Evolutionary conservation across 306 rosid genomes (phyloP).

Genomic region (Hippophae tibetana): DNA sequence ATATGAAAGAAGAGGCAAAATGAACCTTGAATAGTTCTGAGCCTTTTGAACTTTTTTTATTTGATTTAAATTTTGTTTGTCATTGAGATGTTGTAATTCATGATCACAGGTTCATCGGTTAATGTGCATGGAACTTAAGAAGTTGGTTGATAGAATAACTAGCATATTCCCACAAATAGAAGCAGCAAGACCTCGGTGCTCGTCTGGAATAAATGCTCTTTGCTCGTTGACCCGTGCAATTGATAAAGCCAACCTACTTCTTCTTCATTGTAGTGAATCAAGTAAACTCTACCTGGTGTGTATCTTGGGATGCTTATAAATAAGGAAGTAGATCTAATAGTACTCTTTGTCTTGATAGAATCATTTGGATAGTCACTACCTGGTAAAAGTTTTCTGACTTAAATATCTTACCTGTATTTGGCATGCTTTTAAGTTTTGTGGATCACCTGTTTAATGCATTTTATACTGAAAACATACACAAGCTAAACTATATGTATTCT

Average conservation of each 20-base stretch:
- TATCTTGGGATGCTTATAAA: not conserved
- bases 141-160: slow-evolving; percentile 29
- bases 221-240: slow-evolving; percentile 33
- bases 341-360: not conserved
- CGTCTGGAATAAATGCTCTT: slow-evolving; percentile 31
- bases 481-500: not conserved
- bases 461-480: not conserved
- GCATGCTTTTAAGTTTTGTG: no score
- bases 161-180: slow-evolving; percentile 31
- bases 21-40: no score
- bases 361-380: no score
- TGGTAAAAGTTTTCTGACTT: no score
- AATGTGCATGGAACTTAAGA: slow-evolving; percentile 40
- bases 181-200: slow-evolving; percentile 43
- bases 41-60: no score
- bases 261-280: slow-evolving; percentile 39
- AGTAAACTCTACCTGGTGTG: slow-evolving; percentile 58
- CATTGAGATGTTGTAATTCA: no score
- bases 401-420: no score
- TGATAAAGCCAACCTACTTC: slow-evolving; percentile 36
- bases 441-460: not conserved
- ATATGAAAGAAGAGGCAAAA: no score
- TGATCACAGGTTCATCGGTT: slow-evolving; percentile 37
- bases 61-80: no score
- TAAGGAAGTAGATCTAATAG: no score